Evolutionary conservation across 768 basidiomycete genomes (phyloP), one percentile per base, ranked within the genome.

Genomic region (Lepiota brunneoincarnata): DNA sequence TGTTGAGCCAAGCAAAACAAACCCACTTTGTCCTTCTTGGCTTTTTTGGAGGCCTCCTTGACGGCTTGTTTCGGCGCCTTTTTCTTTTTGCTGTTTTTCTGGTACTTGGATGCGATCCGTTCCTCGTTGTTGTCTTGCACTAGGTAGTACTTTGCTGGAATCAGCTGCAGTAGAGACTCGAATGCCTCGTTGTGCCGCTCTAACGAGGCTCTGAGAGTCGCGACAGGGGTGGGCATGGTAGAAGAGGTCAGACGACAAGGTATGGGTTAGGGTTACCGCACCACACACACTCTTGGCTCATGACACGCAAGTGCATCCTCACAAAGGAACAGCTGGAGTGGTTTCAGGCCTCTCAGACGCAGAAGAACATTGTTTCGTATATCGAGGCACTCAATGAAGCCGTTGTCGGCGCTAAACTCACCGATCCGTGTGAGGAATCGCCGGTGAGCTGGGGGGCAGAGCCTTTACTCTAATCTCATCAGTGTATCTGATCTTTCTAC

Each of bases 131-230:
- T 80, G 17, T 89, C 86, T 37, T 75, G 77, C 1, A 83, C 79
- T 45, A 97, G 74, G 69, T 98, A 98, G 67, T 89, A 93, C 73
- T 87, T 88, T 4, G 94, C 80, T 0, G 96, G 96, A 51, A 98
- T 97, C 42, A 97, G 80, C 38, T 78, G 83, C 1, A 97, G 75
- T 4, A 98, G 75, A 0, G 83, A 75, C 63, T 94, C 92, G 61
- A 99, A 98, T 0, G 85, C 82, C 23, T 81, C 82, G 65, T 98
- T 97, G 72, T 97, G 93, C 38, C 74, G 73, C 68, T 93, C 89
- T 45, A 98, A 71, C 3, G 89, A 91, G 7, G 73, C 67, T 41
- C 77, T 75, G 15, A 91, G 76, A 0, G 64, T 69, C 15, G 73
- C 66, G 18, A 69, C 64, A 15, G 81, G 57, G 14, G 84, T 86